Evolutionary conservation across 305 asterid genomes (phyloP).

Genomic region (Fraxinus angustifolia): DNA sequence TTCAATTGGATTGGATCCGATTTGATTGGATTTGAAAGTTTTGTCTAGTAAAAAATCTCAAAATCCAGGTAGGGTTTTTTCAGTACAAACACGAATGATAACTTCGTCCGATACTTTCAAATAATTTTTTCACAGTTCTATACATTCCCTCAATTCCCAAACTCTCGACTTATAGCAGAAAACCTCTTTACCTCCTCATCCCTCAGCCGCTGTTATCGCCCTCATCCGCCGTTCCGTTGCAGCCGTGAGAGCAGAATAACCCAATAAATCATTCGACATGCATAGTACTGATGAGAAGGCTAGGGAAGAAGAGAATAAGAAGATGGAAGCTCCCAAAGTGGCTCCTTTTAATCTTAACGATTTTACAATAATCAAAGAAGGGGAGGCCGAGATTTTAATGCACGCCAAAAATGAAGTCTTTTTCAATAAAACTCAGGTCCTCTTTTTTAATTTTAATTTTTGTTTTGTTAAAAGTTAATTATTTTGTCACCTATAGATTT

Average conservation of each 20-base stretch:
- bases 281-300: slow-evolving; percentile 34
- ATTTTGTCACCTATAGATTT: background rate
- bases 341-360: slow-evolving; percentile 61
- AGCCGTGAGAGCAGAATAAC: background rate
- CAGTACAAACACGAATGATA: background rate
- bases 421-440: slow-evolving; percentile 86
- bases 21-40: too few species aligned
- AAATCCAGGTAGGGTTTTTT: background rate
- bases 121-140: background rate
- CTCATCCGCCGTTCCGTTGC: background rate
- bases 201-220: slow-evolving; percentile 1
- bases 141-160: background rate
- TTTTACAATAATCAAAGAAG: slow-evolving; percentile 67
- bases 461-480: background rate
- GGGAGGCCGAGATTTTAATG: slow-evolving; percentile 94
- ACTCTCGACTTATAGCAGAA: background rate
- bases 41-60: background rate
- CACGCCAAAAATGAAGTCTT: slow-evolving; percentile 82
- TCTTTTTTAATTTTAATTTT: background rate
- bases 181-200: background rate
- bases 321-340: slow-evolving; percentile 18
- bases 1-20: too few species aligned
- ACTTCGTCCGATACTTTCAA: background rate
- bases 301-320: slow-evolving; percentile 38
- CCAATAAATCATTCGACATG: slow-evolving; percentile 31